Conservation (phyloP, 169 alveolate species). For the Eimeria acervulina region DNA sequence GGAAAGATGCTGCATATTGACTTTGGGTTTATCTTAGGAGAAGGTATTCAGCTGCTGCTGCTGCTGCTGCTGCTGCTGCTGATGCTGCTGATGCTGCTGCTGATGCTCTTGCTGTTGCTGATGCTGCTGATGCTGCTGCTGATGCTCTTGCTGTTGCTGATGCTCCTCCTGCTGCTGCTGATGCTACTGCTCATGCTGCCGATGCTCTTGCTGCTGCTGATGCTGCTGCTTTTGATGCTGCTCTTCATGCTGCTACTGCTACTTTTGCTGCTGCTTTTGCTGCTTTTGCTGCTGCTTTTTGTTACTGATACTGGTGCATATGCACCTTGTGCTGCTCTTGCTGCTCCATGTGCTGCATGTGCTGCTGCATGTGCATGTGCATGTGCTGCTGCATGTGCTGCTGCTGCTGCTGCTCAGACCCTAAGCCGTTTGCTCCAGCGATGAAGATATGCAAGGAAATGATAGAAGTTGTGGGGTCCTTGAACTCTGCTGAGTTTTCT, state of each 20-base stretch:
- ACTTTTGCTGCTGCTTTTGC: background rate
- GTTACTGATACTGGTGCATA: no score
- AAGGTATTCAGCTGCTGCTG: no score
- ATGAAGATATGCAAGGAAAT: constrained; percentile 95
- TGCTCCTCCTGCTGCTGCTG: background rate
- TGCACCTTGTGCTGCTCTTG: no score
- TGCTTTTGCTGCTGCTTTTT: background rate
- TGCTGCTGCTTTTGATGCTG: background rate
- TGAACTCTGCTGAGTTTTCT: constrained; percentile 87
- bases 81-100: background rate
- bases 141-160: background rate
- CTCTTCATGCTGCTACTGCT: background rate
- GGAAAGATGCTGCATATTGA: constrained; percentile 98
- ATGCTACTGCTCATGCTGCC: background rate
- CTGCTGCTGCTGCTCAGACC: constrained; percentile 86
- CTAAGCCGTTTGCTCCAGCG: constrained; percentile 96
- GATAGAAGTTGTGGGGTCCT: constrained; percentile 97
- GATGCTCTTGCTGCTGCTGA: background rate
- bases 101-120: background rate
- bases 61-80: background rate
- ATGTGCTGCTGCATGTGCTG: background rate
- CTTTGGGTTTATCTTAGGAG: constrained; percentile 98
- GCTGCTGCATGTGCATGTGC: background rate
- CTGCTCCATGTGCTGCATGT: background rate
- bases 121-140: background rate